Evolutionary conservation across 139 green algal species (phyloP).

Genomic region (Micromonas pusilla): DNA sequence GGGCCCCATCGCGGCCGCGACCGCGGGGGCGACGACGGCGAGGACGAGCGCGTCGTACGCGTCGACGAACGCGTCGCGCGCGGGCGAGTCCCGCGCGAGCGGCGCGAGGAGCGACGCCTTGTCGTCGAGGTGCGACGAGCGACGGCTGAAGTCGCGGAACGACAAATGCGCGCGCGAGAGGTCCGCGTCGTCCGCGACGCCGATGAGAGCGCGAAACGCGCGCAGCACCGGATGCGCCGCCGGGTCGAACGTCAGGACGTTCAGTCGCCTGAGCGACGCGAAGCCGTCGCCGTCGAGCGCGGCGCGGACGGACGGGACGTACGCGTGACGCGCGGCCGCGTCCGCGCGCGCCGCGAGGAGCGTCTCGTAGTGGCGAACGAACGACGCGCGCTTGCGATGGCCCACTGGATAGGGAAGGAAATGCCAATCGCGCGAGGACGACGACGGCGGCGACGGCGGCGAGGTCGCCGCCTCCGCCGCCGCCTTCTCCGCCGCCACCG

Average conservation of each 20-base stretch:
- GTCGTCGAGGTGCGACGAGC: neutral
- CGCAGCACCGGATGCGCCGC: neutral
- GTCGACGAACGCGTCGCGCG: neutral
- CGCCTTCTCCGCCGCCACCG: no score
- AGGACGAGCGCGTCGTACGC: neutral
- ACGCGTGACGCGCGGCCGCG: neutral
- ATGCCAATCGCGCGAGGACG: neutral
- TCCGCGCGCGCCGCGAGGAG: neutral
- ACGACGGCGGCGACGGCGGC: neutral
- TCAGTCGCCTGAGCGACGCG: neutral
- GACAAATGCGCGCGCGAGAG: neutral
- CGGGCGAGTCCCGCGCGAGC: neutral
- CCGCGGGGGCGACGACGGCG: neutral
- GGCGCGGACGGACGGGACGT: neutral
- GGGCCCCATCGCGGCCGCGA: neutral
- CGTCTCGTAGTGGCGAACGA: neutral
- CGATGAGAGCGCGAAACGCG: neutral
- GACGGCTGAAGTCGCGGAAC: neutral
- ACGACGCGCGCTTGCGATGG: neutral
- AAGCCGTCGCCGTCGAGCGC: neutral
- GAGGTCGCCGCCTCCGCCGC: no score
- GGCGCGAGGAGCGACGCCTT: neutral
- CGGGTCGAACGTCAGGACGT: neutral
- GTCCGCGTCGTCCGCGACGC: neutral
- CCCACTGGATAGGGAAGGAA: neutral